Percentiles rank a stretch among this genome's conserved stretches.
These are phyloP conservation scores for Rhizodiscina lignyota DNA, from an alignment of 495 filamentous ascomycete species.

Conservation along the genomic window DNA sequence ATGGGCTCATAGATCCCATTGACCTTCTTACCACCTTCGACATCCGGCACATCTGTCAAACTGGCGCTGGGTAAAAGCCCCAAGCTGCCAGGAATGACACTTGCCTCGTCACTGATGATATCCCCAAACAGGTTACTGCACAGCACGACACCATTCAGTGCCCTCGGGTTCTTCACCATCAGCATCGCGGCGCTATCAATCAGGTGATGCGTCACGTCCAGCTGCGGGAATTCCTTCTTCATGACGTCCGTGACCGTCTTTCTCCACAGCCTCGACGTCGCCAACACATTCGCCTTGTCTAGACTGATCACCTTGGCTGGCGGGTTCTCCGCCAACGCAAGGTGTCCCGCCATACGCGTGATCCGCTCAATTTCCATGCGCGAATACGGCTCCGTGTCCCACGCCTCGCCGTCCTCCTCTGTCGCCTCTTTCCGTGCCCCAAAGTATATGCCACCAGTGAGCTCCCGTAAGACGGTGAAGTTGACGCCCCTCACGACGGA, in stretches of 20 bases:
- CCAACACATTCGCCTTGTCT: constrained; percentile 96
- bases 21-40: constrained; percentile 48
- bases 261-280: constrained; percentile 78
- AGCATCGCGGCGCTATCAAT: constrained; percentile 96
- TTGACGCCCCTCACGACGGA: constrained; percentile 73
- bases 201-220: constrained; percentile 74
- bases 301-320: constrained; percentile 73
- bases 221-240: constrained; percentile 72
- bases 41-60: constrained; percentile 74
- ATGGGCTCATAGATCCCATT: constrained; percentile 97
- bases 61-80: constrained; percentile 82
- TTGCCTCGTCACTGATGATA: constrained; percentile 93
- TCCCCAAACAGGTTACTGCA: constrained; percentile 95
- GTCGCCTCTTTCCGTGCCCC: constrained; percentile 63
- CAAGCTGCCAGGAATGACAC: constrained; percentile 84
- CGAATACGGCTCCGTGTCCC: constrained; percentile 84
- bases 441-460: constrained; percentile 96
- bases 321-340: constrained; percentile 66
- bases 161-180: constrained; percentile 86
- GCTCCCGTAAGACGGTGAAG: constrained; percentile 88
- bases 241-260: constrained; percentile 72
- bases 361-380: constrained; percentile 81
- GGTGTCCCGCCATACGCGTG: constrained; percentile 62
- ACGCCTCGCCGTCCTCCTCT: constrained; percentile 63
- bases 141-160: constrained; percentile 82